Base-by-base conservation (phyloP, 805 yeast genomes). In the Naumovozyma castellii region DNA sequence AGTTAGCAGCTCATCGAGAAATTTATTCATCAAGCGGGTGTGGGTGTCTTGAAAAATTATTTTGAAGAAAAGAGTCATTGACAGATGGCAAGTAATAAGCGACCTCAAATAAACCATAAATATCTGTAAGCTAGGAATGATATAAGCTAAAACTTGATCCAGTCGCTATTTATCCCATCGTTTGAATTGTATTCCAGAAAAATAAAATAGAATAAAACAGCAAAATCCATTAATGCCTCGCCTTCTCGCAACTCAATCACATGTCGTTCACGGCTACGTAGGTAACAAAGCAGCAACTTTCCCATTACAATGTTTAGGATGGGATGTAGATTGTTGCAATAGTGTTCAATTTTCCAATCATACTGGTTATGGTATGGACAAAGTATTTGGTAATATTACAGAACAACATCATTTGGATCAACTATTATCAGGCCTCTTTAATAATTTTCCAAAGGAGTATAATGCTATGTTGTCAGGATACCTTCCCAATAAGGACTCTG, bases 201-300 rank as follows among this genome's bases (percentile, higher is more conserved):
- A n/a, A n/a, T n/a, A n/a, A n/a, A n/a, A n/a, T n/a, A n/a, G n/a
- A n/a, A n/a, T n/a, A n/a, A n/a, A n/a, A n/a, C n/a, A n/a, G n/a
- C n/a, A n/a, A n/a, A n/a, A n/a, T n/a, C n/a, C n/a, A n/a, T n/a
- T n/a, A 22, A 50, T 50, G 55, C 51, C 50, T 15, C 41, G 48
- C 29, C 29, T 50, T 17, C 39, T 50, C 43, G 49, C 53, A 16
- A 50, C 55, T 33, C 90, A 85, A 50, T 85, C 95, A 3, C 97
- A 92, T 59, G 97, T 92, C 1, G 87, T 78, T 2, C 97, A 90
- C 57, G 98, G 98, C 2, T 82, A 85, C 53, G 98, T 92, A 2
- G 98, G 98, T 1, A 87, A 87, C 58, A 74, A 79, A 42, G 95
- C 96, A 0, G 84, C 92, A 1, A 83, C 90, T 2, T 84, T 92